Base-by-base conservation (phyloP, 2,329 filamentous ascomycete species). In the Ceratocystis variospora region DNA sequence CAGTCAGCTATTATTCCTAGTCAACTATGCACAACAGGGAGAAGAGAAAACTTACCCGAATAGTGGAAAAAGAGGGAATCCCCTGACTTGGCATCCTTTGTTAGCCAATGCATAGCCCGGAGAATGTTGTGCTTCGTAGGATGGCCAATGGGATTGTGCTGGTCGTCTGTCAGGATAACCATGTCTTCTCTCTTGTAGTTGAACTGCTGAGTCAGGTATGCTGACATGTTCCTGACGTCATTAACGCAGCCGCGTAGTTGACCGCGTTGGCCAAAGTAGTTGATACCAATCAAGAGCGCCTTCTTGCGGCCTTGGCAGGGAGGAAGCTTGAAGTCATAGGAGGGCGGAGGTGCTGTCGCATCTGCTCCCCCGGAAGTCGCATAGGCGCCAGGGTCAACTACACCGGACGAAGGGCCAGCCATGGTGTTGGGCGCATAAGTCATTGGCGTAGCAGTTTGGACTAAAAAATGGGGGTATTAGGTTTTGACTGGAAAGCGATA, bases 31-130 rank as follows among this genome's bases (percentile, higher is more conserved):
- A 41, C 10, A 41, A 41, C 37, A 12, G 4, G 37, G 37, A 41
- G 37, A 41, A 41, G 37, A 41, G 37, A 41, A 41, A 41, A 73
- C 83, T 71, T 77, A 91, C 89, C 91, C 48, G 92, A 96, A 75
- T 96, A 97, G 77, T 97, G 93, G 79, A 97, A 96, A 78, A 97
- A 97, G 5, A 97, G 81, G 3, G 93, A 96, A 74, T 97, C 93
- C 73, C 96, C 96, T 0, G 91, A 89, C 67, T 83, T 83, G 3
- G 93, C 92, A 73, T 96, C 92, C 77, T 96, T 96, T 67, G 96
- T 90, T 22, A 97, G 79, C 93, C 93, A 97, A 74, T 96, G 92
- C 93, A 97, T 97, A 37, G 93, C 93, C 64, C 93, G 84, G 46
- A 97, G 76, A 66, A 97, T 96, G 73, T 97, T 97, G 71, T 90